Base-by-base conservation (phyloP, 768 basidiomycete species). In the Nevesoporus exiguus region DNA sequence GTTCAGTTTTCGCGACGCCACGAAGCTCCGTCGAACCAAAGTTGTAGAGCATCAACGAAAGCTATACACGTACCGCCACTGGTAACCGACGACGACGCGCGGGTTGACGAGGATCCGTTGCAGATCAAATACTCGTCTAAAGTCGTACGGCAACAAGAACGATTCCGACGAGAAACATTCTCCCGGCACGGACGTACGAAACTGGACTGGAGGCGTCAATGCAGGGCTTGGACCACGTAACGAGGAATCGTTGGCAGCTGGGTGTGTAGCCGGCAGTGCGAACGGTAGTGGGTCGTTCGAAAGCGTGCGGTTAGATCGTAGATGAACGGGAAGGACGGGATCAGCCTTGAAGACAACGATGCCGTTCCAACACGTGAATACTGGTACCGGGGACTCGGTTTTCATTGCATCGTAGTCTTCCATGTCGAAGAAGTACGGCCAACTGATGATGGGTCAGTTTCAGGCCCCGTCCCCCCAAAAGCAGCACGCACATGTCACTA, bases 301-400 rank as follows among this genome's bases (percentile, higher is more conserved):
- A n/a, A 77, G 70, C 14, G 72, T 73, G 15, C 48, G 58, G 41
- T 74, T 74, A 1, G 65, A 60, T 42, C 77, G 76, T 6, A 76
- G 66, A 44, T 67, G 54, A 33, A 74, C 52, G 14, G 77, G 76
- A 29, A 77, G 66, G 29, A 78, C 42, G 5, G 76, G 75, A 47
- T 78, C 76, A 0, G 76, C 71, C 9, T 58, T 41, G 58, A 78
- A 72, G 3, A 71, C 72, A 45, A 68, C 67, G 57, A 77, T 74
- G 30, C 77, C 77, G 47, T 78, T 78, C 77, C 77, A 78, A 62
- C 77, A 78, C 0, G 74, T 55, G 52, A 76, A 74, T 7, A 77
- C 76, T 10, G 77, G 76, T 2, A 69, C 76, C 11, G 77, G 74
- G 14, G 71, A 68, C 33, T 73, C 76, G 11, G 49, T 57, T 47